These are phyloP conservation scores for Skeletonema potamos DNA, from an alignment of 108 stramenopile species.

Conservation along the genomic window DNA sequence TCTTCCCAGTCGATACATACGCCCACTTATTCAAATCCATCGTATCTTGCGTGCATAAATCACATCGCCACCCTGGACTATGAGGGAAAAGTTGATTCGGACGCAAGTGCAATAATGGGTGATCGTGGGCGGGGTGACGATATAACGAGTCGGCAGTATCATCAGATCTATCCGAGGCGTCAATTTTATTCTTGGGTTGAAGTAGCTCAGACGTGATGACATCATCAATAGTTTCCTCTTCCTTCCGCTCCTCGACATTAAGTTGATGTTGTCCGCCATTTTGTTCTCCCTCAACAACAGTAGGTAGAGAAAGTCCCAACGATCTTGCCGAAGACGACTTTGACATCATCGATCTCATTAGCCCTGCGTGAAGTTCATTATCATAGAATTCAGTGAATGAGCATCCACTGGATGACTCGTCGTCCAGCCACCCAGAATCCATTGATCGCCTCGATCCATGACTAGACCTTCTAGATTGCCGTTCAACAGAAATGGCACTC, in stretches of 20 bases:
- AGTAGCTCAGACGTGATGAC: neutral
- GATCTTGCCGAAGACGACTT: neutral
- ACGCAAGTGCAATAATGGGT: slow-evolving; percentile 5
- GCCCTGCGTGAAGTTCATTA: neutral
- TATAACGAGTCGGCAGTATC: neutral
- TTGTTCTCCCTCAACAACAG: neutral
- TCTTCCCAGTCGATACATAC: neutral
- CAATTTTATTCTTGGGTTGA: neutral
- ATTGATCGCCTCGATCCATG: neutral
- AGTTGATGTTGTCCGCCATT: neutral
- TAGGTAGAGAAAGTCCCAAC: neutral
- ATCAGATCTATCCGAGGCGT: neutral
- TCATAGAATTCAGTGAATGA: neutral
- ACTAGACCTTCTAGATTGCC: neutral
- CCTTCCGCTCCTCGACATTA: neutral
- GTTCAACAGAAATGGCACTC: neutral
- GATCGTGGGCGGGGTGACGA: slow-evolving; percentile 3
- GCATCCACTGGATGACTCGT: neutral
- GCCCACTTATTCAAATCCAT: slow-evolving; percentile 6
- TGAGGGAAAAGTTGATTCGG: slow-evolving; percentile 5
- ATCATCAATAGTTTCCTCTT: neutral
- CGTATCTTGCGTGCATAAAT: slow-evolving; percentile 2
- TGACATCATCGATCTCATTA: neutral
- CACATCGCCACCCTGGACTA: slow-evolving; percentile 19
- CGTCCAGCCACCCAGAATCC: neutral